Percentiles rank a stretch among this genome's conserved stretches.
Evolutionary conservation across 176 grass and related monocot genomes (phyloP).

Genomic region (Aegilops sharonensis): DNA sequence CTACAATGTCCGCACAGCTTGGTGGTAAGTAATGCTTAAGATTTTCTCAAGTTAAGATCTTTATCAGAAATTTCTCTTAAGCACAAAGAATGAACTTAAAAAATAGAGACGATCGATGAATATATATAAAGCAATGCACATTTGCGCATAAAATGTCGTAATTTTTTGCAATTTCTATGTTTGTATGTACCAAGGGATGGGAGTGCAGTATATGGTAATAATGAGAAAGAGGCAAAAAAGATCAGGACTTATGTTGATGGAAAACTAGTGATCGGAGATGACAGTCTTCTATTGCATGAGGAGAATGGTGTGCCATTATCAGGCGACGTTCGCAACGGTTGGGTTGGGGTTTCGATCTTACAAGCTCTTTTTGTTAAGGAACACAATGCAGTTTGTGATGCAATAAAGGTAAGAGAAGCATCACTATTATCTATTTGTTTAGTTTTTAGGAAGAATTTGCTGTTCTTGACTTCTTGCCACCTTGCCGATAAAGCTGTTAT

Average conservation of each 20-base stretch:
- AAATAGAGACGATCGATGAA: neutral
- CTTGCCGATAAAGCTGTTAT: neutral
- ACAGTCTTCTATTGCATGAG: slow-evolving; percentile 47
- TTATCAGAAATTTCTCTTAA: slow-evolving; percentile 16
- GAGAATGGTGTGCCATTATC: slow-evolving; percentile 36
- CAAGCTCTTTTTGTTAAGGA: slow-evolving; percentile 63
- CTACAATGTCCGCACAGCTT: slow-evolving; percentile 40
- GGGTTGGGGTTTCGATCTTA: slow-evolving; percentile 58
- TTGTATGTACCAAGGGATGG: slow-evolving; percentile 45
- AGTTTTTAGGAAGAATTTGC: slow-evolving; percentile 4
- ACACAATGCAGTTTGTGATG: slow-evolving; percentile 65
- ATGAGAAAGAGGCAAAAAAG: slow-evolving; percentile 8
- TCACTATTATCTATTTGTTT: slow-evolving; percentile 17
- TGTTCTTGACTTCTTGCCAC: neutral
- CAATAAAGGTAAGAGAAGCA: slow-evolving; percentile 44
- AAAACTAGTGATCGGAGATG: slow-evolving; percentile 43
- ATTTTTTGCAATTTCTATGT: slow-evolving; percentile 16
- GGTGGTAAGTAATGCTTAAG: slow-evolving; percentile 43
- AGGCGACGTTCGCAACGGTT: slow-evolving; percentile 53
- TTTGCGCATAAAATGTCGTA: neutral
- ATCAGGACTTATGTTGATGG: slow-evolving; percentile 57
- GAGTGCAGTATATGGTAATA: slow-evolving; percentile 52
- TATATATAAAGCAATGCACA: neutral
- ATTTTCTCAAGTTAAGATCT: neutral
- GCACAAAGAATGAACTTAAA: slow-evolving; percentile 3